Percentiles rank a stretch among this genome's conserved stretches.
Evolutionary conservation across 768 basidiomycete species (phyloP).

Genomic region (Lepiota subincarnata): DNA sequence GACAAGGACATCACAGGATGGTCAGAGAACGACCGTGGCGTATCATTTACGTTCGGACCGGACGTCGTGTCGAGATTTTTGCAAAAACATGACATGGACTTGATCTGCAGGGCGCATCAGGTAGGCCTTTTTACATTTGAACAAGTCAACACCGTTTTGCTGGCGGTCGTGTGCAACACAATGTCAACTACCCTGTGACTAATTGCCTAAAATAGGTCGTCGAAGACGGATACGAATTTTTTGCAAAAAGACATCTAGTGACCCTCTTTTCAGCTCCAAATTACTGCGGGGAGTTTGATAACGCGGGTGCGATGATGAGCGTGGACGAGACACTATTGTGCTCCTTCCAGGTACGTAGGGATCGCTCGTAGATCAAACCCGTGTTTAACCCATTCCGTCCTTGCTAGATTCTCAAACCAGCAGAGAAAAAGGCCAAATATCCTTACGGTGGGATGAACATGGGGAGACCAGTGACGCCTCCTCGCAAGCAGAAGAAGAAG

Average conservation of each 20-base stretch:
- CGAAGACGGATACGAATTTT: slow-evolving; percentile 99
- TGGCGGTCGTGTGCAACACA: neutral
- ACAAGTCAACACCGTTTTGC: neutral
- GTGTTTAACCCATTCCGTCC: neutral
- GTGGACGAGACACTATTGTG: slow-evolving; percentile 96
- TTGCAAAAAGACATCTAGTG: slow-evolving; percentile 94
- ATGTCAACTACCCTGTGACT: neutral
- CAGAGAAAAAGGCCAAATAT: slow-evolving; percentile 97
- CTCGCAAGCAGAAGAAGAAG: slow-evolving; percentile 98
- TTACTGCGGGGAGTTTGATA: slow-evolving; percentile 96
- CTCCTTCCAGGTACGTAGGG: slow-evolving; percentile 82
- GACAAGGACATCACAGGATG: slow-evolving; percentile 99
- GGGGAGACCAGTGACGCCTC: slow-evolving; percentile 89
- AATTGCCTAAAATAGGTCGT: slow-evolving; percentile 62
- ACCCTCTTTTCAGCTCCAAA: slow-evolving; percentile 97
- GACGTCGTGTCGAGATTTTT: slow-evolving; percentile 98
- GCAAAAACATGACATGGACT: slow-evolving; percentile 99
- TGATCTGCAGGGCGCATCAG: slow-evolving; percentile 98
- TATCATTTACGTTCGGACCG: slow-evolving; percentile 98
- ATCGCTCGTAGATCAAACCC: neutral
- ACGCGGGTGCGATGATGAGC: slow-evolving; percentile 99
- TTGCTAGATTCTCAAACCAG: slow-evolving; percentile 90
- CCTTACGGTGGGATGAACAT: slow-evolving; percentile 85
- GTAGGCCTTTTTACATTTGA: slow-evolving; percentile 37
- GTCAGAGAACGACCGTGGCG: slow-evolving; percentile 99